Conservation (phyloP, 2,329 filamentous ascomycete genomes). For the Apiospora phragmitis region DNA sequence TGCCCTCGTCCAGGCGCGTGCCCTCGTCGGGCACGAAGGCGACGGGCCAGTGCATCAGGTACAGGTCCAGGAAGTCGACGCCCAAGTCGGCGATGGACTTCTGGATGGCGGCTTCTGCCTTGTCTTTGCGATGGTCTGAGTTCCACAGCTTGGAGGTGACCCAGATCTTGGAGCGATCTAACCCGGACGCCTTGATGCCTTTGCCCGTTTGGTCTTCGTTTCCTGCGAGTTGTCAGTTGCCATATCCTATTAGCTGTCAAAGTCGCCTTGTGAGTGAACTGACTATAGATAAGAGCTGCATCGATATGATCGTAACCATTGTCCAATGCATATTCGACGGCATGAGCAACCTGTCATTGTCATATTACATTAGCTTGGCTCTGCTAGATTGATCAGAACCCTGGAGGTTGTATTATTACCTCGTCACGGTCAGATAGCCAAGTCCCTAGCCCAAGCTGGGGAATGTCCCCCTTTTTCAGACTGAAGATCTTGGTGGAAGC, state of each 20-base stretch:
- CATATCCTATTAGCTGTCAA: neutral
- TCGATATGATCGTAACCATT: constrained; percentile 31
- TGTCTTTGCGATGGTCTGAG: constrained; percentile 59
- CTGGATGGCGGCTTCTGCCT: constrained; percentile 62
- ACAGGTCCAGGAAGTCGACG: constrained; percentile 69
- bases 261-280: neutral
- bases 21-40: constrained; percentile 34
- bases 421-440: constrained; percentile 30
- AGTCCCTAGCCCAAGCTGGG: constrained; percentile 30
- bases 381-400: neutral
- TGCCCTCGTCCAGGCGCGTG: constrained; percentile 29
- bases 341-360: constrained; percentile 25
- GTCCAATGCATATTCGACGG: constrained; percentile 29
- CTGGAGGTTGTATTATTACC: constrained; percentile 9
- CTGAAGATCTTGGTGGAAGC: neutral
- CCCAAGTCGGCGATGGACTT: constrained; percentile 62
- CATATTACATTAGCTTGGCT: neutral
- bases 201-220: constrained; percentile 51
- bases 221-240: constrained; percentile 19
- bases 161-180: constrained; percentile 59
- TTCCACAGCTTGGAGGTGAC: constrained; percentile 70
- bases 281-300: constrained; percentile 31
- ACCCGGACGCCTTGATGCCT: constrained; percentile 46
- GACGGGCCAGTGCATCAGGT: constrained; percentile 65
- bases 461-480: constrained; percentile 24